These are phyloP conservation scores for Cryphonectria nitschkei DNA, from an alignment of 2,329 filamentous ascomycete species.

Conservation along the genomic window DNA sequence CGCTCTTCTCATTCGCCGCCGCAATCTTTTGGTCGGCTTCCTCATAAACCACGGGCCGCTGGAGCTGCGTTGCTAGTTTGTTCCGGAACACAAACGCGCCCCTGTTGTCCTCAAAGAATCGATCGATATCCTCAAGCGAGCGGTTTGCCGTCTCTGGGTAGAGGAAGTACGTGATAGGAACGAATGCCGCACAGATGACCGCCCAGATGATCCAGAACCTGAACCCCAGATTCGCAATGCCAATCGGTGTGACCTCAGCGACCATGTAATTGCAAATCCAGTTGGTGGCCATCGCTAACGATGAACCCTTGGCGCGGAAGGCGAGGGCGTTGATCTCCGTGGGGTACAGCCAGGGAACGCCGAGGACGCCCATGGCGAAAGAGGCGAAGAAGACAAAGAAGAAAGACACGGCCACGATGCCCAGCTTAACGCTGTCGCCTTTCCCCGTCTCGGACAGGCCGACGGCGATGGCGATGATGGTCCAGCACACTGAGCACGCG, in stretches of 20 bases:
- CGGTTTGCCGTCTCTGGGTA: constrained; percentile 48
- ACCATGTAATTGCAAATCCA: constrained; percentile 42
- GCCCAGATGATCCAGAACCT: constrained; percentile 56
- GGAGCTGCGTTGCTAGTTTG: constrained; percentile 24
- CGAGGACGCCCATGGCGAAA: constrained; percentile 35
- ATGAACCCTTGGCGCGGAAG: constrained; percentile 41
- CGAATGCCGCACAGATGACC: constrained; percentile 46
- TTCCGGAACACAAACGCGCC: constrained; percentile 17
- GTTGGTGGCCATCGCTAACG: constrained; percentile 40
- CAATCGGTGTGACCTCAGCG: constrained; percentile 40
- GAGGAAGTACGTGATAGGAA: constrained; percentile 49
- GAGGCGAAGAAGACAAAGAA: constrained; percentile 39
- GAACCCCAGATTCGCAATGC: constrained; percentile 49
- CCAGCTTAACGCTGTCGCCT: constrained; percentile 29
- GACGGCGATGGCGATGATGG: constrained; percentile 33
- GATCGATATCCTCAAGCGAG: constrained; percentile 48
- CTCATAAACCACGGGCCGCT: constrained; percentile 20
- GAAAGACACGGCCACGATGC: constrained; percentile 34
- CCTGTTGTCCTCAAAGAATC: constrained; percentile 33
- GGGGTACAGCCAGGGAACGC: constrained; percentile 35
- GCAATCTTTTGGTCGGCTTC: constrained; percentile 21
- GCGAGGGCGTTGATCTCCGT: constrained; percentile 42
- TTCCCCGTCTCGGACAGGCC: constrained; percentile 29
- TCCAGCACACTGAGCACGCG: constrained; percentile 32
- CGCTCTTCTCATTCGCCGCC: constrained; percentile 22